Evolutionary conservation across 2,329 filamentous ascomycete species (phyloP).

Genomic region (Neocucurbitaria cava): DNA sequence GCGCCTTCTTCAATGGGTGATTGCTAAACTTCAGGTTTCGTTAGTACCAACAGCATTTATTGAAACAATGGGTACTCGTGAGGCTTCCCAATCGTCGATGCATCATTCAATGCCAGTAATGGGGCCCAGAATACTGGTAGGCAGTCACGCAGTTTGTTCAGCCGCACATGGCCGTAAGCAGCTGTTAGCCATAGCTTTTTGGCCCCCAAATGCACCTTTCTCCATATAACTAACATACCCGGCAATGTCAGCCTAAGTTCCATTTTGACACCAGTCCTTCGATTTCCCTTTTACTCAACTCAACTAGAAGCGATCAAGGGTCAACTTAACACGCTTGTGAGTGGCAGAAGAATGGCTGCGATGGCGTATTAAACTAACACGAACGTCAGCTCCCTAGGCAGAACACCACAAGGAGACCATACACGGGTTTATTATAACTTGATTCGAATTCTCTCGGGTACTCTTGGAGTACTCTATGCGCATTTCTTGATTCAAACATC

Average conservation of each 20-base stretch:
- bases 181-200: conserved; percentile 3
- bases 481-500: no score
- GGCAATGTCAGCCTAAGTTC: background rate
- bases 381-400: no score
- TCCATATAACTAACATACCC: conserved; percentile 5
- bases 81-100: background rate
- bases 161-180: conserved; percentile 16
- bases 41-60: background rate
- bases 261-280: background rate
- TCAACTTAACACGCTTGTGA: background rate
- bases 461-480: no score
- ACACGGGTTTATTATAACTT: no score
- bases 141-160: conserved; percentile 10
- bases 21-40: background rate
- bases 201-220: conserved; percentile 14
- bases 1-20: no score
- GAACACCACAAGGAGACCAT: no score
- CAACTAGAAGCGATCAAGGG: background rate
- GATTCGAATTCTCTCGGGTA: no score
- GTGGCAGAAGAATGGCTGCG: background rate
- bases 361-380: background rate
- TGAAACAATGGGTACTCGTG: background rate
- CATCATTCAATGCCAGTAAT: background rate
- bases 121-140: no score
- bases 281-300: background rate